Percentiles rank a stretch among this genome's conserved stretches.
Evolutionary conservation across 208 protist species (phyloP).

Genomic region (Wallacemonas sp.): DNA sequence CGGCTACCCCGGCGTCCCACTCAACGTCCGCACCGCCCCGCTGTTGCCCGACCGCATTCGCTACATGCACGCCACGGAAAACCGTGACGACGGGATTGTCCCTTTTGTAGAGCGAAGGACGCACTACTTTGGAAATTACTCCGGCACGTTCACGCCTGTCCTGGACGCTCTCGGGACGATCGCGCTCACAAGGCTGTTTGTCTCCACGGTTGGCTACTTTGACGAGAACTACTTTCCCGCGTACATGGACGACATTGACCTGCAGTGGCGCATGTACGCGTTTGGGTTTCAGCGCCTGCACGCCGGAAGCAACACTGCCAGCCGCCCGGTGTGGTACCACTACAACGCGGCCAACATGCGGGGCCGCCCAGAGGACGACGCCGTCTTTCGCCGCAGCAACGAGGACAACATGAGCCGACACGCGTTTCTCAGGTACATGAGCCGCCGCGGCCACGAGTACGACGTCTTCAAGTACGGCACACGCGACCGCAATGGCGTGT

Average conservation of each 20-base stretch:
- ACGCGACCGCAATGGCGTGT: conserved; percentile 14
- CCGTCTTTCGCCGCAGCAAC: conserved; percentile 13
- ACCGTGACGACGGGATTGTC: conserved; percentile 17
- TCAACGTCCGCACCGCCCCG: conserved; percentile 33
- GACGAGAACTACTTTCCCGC: conserved; percentile 53
- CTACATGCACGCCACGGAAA: conserved; percentile 32
- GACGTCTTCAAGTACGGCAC: conserved; percentile 24
- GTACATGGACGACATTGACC: conserved; percentile 49
- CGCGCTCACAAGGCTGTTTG: conserved; percentile 30
- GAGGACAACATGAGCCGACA: conserved; percentile 25
- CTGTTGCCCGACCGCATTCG: conserved; percentile 52
- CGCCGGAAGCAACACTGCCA: too few relatives aligned
- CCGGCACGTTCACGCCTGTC: conserved; percentile 23
- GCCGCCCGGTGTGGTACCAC: conserved; percentile 29
- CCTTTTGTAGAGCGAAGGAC: background rate
- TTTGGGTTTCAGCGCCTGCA: conserved; percentile 19
- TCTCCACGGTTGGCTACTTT: conserved; percentile 33
- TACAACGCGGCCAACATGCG: conserved; percentile 30
- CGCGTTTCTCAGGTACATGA: conserved; percentile 16
- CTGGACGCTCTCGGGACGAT: conserved; percentile 14
- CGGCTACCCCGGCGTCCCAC: conserved; percentile 14
- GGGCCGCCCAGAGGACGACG: background rate
- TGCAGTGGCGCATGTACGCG: conserved; percentile 13
- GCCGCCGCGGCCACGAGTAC: conserved; percentile 11
- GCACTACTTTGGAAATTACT: conserved; percentile 28